A percentile compares a stretch with the other conserved stretches of the same genome.
Conservation (phyloP, 2,329 filamentous ascomycete genomes). For the Phoma sp. region DNA sequence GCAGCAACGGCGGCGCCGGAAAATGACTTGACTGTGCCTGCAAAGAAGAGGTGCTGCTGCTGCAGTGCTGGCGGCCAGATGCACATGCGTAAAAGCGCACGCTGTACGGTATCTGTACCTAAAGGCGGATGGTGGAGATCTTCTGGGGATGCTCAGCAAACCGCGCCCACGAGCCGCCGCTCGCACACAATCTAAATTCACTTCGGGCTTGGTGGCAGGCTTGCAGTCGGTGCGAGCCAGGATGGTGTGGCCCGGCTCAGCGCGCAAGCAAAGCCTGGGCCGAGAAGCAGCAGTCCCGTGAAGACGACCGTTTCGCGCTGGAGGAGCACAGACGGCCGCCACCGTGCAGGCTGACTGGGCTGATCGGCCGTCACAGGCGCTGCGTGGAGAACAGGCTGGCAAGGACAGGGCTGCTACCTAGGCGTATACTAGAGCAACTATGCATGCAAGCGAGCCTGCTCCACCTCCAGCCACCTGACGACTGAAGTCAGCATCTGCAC, state of each 20-base stretch:
- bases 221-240: constrained; percentile 27
- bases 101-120: constrained; percentile 30
- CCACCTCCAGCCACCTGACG: constrained; percentile 38
- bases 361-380: constrained; percentile 35
- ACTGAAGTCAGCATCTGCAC: constrained; percentile 23
- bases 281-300: constrained; percentile 28
- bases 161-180: constrained; percentile 40
- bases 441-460: constrained; percentile 45
- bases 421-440: constrained; percentile 21
- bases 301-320: constrained; percentile 31
- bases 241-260: constrained; percentile 34
- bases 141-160: constrained; percentile 37
- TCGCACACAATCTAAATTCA: constrained; percentile 47
- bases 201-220: constrained; percentile 40
- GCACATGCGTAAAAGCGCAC: constrained; percentile 27
- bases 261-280: constrained; percentile 35
- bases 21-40: constrained; percentile 14
- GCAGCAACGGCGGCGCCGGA: constrained; percentile 32
- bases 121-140: constrained; percentile 45
- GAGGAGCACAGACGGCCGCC: constrained; percentile 34
- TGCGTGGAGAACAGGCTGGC: constrained; percentile 24
- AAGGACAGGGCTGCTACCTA: constrained; percentile 14
- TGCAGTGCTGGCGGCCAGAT: constrained; percentile 23
- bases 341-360: constrained; percentile 43
- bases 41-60: constrained; percentile 22